These are phyloP conservation scores for Triticum turgidum DNA, from an alignment of 176 grass and related monocot species.

Conservation along the genomic window DNA sequence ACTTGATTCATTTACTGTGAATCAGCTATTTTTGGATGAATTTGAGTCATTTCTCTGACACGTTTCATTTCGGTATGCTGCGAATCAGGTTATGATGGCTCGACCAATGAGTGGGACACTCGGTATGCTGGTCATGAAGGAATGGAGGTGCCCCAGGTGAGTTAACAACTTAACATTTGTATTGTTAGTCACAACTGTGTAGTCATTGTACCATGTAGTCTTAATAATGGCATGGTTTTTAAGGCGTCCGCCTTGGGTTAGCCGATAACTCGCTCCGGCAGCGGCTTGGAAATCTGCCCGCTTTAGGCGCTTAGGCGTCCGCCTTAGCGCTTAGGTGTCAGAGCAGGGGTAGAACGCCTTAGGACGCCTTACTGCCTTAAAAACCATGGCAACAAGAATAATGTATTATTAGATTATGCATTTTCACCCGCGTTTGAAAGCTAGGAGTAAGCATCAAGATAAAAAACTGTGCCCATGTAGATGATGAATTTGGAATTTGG, in stretches of 20 bases:
- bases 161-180: slow-evolving; percentile 24
- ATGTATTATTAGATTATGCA: no score
- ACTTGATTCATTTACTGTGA: neutral
- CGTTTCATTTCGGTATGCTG: slow-evolving; percentile 16
- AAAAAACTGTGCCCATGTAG: neutral
- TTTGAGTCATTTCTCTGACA: neutral
- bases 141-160: slow-evolving; percentile 58
- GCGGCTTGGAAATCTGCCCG: no score
- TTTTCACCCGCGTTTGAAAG: neutral
- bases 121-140: slow-evolving; percentile 66
- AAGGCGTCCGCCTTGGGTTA: no score
- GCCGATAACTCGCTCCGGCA: no score
- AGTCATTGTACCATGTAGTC: neutral
- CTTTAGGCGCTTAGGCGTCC: no score
- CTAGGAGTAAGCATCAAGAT: slow-evolving; percentile 8
- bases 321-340: neutral
- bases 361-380: neutral
- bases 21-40: neutral
- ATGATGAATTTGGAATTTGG: neutral
- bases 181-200: neutral
- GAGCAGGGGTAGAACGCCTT: neutral
- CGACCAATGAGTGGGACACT: slow-evolving; percentile 77
- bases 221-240: no score
- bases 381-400: no score
- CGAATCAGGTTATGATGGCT: slow-evolving; percentile 79